Base-by-base conservation (phyloP, 2,329 filamentous ascomycete species). In the Cercospora canescens region DNA sequence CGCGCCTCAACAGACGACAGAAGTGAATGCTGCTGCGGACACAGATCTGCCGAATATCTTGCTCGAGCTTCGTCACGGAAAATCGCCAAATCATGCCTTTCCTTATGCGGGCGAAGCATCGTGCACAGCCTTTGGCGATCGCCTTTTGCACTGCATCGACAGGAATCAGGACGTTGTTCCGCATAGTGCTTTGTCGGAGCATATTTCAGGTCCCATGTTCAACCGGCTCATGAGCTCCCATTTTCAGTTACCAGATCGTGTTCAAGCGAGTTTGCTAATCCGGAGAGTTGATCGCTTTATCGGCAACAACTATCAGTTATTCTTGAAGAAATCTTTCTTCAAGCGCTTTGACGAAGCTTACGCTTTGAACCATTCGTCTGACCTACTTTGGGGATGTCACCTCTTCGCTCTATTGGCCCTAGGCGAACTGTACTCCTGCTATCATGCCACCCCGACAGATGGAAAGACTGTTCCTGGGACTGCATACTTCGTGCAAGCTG, bases 401-500 rank as follows among this genome's bases (percentile, higher is more conserved):
- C 66, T 84, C 0, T 82, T 80, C 72, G 81, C 79, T 0, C 52
- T 84, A 0, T 81, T 84, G 66, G 82, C 82, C 0, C 74, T 84
- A 3, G 82, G 82, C 0, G 81, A 84, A 66, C 76, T 82, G 37
- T 83, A 83, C 30, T 81, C 81, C 0, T 79, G 77, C 0, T 75
- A 80, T 21, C 76, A 78, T 2, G 77, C 69, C 63, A 76, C 11
- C 34, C 75, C 3, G 73, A 77, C 12, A 67, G 72, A 34, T 67
- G 56, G 55, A 12, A 68, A 64, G 56, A 66, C 74, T 2, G 81
- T 83, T 37, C 82, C 82, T 1, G 82, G 82, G 0, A 73, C 83
- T 63, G 67, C 70, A 0, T 84, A 83, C 45, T 84, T 82, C 69
- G 75, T 78, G 0, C 74, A 78, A 1, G 80, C 82, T 0, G 79